These are phyloP conservation scores for Wickerhamomyces sp. DNA, from an alignment of 1,139 yeast species.

Conservation along the genomic window DNA sequence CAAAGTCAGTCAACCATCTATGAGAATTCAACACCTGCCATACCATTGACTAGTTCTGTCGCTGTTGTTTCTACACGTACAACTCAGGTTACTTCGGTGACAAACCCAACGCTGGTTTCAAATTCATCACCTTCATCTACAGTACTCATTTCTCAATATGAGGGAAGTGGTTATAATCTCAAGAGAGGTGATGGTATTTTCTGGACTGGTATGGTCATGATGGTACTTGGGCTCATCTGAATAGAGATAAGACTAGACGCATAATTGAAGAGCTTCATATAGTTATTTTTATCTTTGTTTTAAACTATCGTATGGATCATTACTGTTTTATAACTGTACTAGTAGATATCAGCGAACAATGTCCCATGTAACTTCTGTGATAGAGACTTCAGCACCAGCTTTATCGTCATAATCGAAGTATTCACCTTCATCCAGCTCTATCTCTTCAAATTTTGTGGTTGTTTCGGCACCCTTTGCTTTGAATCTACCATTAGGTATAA, in stretches of 20 bases:
- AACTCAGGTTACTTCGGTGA: neutral
- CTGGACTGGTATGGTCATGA: neutral
- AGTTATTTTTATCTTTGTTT: neutral
- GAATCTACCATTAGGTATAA: conserved; percentile 63
- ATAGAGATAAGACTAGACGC: neutral
- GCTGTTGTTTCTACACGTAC: neutral
- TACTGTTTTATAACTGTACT: no score
- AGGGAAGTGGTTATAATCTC: conserved; percentile 7
- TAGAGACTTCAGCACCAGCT: conserved; percentile 73
- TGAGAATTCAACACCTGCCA: neutral
- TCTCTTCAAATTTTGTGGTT: conserved; percentile 49
- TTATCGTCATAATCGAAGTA: conserved; percentile 96
- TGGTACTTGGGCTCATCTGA: neutral
- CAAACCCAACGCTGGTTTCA: neutral
- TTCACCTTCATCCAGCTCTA: conserved; percentile 76
- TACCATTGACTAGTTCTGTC: conserved; percentile 2
- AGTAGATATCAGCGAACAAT: conserved; percentile 25
- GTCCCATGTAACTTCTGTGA: conserved; percentile 67
- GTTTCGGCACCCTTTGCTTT: conserved; percentile 53
- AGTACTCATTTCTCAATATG: conserved; percentile 3
- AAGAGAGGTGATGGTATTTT: conserved; percentile 1
- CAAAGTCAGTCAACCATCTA: neutral
- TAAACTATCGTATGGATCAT: neutral
- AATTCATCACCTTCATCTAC: neutral
- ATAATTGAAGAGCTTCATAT: neutral